Evolutionary conservation across 345 rosid genomes (phyloP), one percentile per base, ranked within the genome.

Genomic region (Nasturtium officinale): DNA sequence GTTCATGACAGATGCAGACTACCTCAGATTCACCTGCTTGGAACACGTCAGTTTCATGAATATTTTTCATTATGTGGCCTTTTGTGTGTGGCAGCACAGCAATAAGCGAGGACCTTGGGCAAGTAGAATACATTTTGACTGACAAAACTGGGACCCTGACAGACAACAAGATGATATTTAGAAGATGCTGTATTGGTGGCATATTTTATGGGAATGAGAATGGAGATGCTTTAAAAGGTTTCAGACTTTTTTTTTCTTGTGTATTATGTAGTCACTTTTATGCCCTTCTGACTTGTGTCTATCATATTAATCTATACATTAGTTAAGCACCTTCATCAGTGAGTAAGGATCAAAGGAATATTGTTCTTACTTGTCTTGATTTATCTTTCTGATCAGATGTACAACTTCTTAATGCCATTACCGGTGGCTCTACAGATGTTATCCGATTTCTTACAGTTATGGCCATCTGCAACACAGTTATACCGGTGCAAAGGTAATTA

Each of bases 21-120:
- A 42, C 46, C 28, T 72, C 51, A 17, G 61, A 42, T 42, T 50
- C 68, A 71, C 35, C 51, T 42, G 52, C 28, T 9, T 38, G 50
- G 63, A 43, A 59, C 52, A 43, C n/a, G 0, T 58, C 32, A 57
- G 1, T 58, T 23, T 65, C 51, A 42, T 28, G 12, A 38, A 29
- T 33, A 12, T 7, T 10, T 48, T 48, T 42, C 56, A 20, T 77
- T 57, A 54, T 67, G 51, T 75, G 54, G 33, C 69, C 73, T 78
- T 67, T 83, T 88, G 51, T 80, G 65, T 82, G 84, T 79, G 87
- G 89, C 99, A 95, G 99, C 89, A 91, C 99, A 86, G 97, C 99
- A 83, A 91, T 95, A 79, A 95, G 99, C 72, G 99, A 95, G 83
- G 99, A 95, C 85, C 87, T 95, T 79, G 98, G 98, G 72, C 99